A percentile compares a stretch with the other conserved stretches of the same genome.
phyloP scores from a whole-genome alignment of 345 rosid genomes.

The Melaleuca alternifolia region DNA sequence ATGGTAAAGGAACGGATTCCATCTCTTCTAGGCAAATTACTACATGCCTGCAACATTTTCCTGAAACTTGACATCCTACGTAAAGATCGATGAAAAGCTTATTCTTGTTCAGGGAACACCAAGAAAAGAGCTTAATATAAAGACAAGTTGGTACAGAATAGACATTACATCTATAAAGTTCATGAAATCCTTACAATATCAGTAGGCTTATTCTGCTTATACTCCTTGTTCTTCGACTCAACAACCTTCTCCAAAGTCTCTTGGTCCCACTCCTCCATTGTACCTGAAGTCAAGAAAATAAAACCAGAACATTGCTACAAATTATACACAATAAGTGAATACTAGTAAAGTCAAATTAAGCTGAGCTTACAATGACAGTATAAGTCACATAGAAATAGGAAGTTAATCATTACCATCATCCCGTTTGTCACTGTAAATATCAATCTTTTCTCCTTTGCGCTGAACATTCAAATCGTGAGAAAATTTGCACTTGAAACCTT shows the following conservation, averaged over 20 bases:
- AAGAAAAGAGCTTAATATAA: not conserved
- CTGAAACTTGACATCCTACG: not conserved
- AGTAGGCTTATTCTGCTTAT: slow-evolving; percentile 57
- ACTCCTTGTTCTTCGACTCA: slow-evolving; percentile 48
- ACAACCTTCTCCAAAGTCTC: slow-evolving; percentile 66
- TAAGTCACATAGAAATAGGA: not conserved
- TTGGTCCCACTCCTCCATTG: slow-evolving; percentile 78
- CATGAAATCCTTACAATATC: slow-evolving; percentile 39
- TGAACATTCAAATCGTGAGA: slow-evolving; percentile 63
- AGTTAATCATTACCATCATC: slow-evolving; percentile 26
- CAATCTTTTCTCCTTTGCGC: slow-evolving; percentile 68
- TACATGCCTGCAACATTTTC: not conserved
- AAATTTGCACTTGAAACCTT: slow-evolving; percentile 71
- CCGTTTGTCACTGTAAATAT: slow-evolving; percentile 50
- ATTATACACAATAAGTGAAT: not conserved
- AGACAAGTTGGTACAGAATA: not conserved
- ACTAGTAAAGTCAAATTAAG: not conserved
- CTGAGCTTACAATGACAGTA: not conserved
- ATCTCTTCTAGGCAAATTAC: not conserved
- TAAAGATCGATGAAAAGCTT: not conserved
- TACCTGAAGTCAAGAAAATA: slow-evolving; percentile 13
- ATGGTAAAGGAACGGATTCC: not conserved
- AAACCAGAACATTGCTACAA: not conserved
- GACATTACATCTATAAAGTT: not conserved
- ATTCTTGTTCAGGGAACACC: not conserved